phyloP scores from a whole-genome alignment of 805 yeast species.

The Nakazawaea wyomingensis region DNA sequence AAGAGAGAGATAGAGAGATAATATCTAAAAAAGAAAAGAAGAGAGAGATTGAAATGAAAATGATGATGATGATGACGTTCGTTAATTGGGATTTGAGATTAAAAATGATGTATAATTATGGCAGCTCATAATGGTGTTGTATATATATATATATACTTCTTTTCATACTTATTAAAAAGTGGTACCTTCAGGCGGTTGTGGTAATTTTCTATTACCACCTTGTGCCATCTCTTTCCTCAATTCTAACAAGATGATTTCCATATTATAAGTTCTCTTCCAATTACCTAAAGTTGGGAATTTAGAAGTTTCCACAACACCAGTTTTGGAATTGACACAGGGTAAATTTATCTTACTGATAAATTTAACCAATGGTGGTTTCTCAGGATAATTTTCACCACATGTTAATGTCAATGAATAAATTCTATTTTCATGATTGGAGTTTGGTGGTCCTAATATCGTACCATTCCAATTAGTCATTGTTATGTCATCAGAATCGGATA shows the following conservation, averaged over 20 bases:
- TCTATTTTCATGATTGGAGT: slow-evolving; percentile 78
- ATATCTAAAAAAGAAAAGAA: too few relatives aligned
- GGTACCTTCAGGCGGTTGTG: slow-evolving; percentile 90
- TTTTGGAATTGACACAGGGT: slow-evolving; percentile 74
- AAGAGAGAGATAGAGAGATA: too few relatives aligned
- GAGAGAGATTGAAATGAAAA: too few relatives aligned
- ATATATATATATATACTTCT: background rate
- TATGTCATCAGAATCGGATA: slow-evolving; percentile 85
- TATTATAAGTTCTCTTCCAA: slow-evolving; percentile 89
- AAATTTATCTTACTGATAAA: slow-evolving; percentile 83
- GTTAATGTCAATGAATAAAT: slow-evolving; percentile 78
- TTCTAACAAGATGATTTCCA: slow-evolving; percentile 90
- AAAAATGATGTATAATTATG: too few relatives aligned
- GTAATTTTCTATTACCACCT: slow-evolving; percentile 72
- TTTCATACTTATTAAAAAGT: slow-evolving; percentile 31
- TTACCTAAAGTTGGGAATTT: slow-evolving; percentile 64
- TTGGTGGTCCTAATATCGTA: slow-evolving; percentile 94
- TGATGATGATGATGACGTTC: too few relatives aligned
- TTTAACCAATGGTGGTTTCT: slow-evolving; percentile 75
- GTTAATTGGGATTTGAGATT: too few relatives aligned
- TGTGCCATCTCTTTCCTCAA: slow-evolving; percentile 87
- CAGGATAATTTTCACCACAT: slow-evolving; percentile 86
- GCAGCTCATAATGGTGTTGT: background rate
- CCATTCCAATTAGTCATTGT: slow-evolving; percentile 97
- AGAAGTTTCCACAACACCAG: slow-evolving; percentile 49